Evolutionary conservation across 495 filamentous ascomycete genomes (phyloP), one percentile per base, ranked within the genome.

Genomic region (Xylaria nigripes): DNA sequence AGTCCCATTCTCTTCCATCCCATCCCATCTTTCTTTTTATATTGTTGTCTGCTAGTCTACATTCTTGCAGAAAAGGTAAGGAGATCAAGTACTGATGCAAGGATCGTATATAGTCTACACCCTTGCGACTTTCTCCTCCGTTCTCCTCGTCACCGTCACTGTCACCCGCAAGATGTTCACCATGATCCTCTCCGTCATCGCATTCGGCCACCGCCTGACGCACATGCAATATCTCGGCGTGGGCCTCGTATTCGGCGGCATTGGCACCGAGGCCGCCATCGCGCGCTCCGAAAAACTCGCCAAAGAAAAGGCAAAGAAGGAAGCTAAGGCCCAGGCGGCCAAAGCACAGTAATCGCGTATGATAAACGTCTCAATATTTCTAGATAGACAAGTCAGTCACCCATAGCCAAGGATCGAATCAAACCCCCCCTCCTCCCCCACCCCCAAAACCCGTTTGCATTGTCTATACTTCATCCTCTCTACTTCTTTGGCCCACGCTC

Each of bases 111-210:
- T 30, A 87, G 82, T 96, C 78, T 90, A 95, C 72, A 96, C 94
- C 0, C 79, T 98, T 32, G 85, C 87, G 13, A 85, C 85, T 34
- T 98, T 98, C 72, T 93, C 88, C 30, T 90, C 86, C 8, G 76
- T 98, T 51, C 77, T 97, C 47, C 83, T 98, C 24, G 93, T 96
- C 12, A 98, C 93, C 9, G 90, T 98, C 0, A 98, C 91, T 2
- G 93, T 98, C 10, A 98, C 93, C 42, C 78, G 93, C 58, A 98
- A 98, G 74, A 98, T 98, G 94, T 78, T 96, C 65, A 96, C 90
- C 54, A 98, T 98, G 93, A 86, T 97, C 56, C 77, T 98, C 41
- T 92, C 86, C 55, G 93, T 98, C 23, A 75, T 97, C 48, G 89
- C 87, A 75, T 98, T 96, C 70, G 93, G 94, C 25, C 94, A 98